phyloP scores from a whole-genome alignment of 2,329 filamentous ascomycete species.

The Thielaviopsis euricoi region DNA sequence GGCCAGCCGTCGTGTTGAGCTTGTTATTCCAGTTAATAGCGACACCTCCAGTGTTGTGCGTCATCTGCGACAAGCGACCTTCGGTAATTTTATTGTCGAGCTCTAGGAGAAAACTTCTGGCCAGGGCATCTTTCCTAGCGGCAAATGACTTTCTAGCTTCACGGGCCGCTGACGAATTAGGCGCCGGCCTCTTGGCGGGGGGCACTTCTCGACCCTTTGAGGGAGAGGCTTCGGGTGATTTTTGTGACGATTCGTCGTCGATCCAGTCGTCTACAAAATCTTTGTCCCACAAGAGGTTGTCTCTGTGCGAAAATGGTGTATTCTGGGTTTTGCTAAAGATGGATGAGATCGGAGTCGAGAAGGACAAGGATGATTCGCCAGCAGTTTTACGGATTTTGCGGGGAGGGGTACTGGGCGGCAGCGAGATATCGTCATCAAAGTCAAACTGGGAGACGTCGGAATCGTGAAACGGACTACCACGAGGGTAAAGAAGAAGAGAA shows the following conservation, averaged over 20 bases:
- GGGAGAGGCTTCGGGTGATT: background rate
- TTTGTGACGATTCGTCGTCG: constrained; percentile 20
- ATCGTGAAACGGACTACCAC: too few species aligned
- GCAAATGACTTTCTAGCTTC: constrained; percentile 45
- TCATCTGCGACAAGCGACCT: constrained; percentile 40
- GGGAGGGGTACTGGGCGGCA: too few species aligned
- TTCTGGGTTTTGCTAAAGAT: too few species aligned
- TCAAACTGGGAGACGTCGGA: too few species aligned
- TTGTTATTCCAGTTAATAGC: constrained; percentile 59
- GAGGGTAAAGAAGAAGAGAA: too few species aligned
- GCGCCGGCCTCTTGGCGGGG: constrained; percentile 13
- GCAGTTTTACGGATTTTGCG: too few species aligned
- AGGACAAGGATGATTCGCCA: too few species aligned
- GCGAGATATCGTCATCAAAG: too few species aligned
- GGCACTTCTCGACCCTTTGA: background rate
- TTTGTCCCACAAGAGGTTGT: constrained; percentile 44
- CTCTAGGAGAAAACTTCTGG: constrained; percentile 46
- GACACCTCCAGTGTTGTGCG: constrained; percentile 51
- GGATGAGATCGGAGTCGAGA: too few species aligned
- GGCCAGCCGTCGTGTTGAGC: constrained; percentile 64
- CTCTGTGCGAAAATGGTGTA: constrained; percentile 11
- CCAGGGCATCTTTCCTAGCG: constrained; percentile 42
- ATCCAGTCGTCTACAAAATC: constrained; percentile 47
- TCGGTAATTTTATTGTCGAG: constrained; percentile 50
- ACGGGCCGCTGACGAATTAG: constrained; percentile 20